Evolutionary conservation across 2,329 filamentous ascomycete genomes (phyloP).

Genomic region (Lecanoromycetidae sp.): DNA sequence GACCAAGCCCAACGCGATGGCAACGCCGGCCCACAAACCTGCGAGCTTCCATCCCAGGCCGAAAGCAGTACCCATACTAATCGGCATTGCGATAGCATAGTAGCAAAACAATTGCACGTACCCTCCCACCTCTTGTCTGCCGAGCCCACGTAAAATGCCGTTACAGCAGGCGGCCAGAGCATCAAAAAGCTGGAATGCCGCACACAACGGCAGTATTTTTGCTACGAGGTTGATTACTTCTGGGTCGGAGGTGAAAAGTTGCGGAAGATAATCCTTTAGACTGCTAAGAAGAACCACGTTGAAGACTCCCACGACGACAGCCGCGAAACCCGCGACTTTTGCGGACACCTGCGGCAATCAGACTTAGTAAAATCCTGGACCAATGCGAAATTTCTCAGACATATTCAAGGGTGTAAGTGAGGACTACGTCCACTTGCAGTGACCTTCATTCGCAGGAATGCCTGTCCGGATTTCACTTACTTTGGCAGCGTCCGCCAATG

Average conservation of each 20-base stretch:
- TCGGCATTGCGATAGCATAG: conserved; percentile 73
- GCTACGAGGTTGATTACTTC: conserved; percentile 60
- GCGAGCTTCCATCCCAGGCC: conserved; percentile 62
- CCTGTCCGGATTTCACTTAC: too few relatives aligned
- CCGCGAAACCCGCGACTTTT: conserved; percentile 59
- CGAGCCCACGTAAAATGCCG: conserved; percentile 74
- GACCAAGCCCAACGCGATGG: conserved; percentile 54
- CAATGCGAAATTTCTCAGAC: too few relatives aligned
- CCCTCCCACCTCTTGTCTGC: conserved; percentile 77
- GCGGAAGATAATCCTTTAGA: conserved; percentile 61
- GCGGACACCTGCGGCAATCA: too few relatives aligned
- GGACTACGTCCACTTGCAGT: too few relatives aligned
- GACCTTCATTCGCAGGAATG: too few relatives aligned
- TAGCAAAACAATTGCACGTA: conserved; percentile 80
- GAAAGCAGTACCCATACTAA: conserved; percentile 69
- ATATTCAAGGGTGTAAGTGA: too few relatives aligned
- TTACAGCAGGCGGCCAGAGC: conserved; percentile 67
- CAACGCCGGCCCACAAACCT: conserved; percentile 72
- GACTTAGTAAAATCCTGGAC: too few relatives aligned
- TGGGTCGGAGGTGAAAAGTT: conserved; percentile 62
- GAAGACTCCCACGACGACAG: conserved; percentile 60
- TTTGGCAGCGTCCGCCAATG: conserved; percentile 60
- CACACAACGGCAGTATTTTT: conserved; percentile 62
- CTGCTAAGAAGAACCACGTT: conserved; percentile 60
- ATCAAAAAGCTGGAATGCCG: conserved; percentile 84